Evolutionary conservation across 169 alveolate species (phyloP).

Genomic region (Babesia caballi): DNA sequence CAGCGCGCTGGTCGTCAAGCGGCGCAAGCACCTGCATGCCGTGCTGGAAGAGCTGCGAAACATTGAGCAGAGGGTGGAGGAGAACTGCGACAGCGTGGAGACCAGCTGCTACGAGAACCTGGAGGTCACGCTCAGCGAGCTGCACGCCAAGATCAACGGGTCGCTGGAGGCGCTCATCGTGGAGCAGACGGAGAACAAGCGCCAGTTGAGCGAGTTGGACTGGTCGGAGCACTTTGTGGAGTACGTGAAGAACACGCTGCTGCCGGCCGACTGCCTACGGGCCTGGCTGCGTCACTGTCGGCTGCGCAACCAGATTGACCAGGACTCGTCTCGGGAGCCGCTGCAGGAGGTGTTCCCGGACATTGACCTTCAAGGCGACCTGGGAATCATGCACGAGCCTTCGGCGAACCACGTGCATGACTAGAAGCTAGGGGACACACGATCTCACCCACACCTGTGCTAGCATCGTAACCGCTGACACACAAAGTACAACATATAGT

Average conservation of each 20-base stretch:
- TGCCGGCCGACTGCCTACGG: constrained; percentile 62
- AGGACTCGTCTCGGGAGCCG: constrained; percentile 17
- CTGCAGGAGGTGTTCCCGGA: constrained; percentile 56
- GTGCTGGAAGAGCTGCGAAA: constrained; percentile 8
- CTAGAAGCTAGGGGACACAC: too few relatives aligned
- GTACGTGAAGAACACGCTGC: constrained; percentile 48
- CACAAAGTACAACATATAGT: too few relatives aligned
- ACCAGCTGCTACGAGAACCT: constrained; percentile 55
- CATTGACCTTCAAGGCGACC: constrained; percentile 46
- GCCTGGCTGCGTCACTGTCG: constrained; percentile 74
- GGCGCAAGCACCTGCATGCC: constrained; percentile 22
- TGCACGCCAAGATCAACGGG: constrained; percentile 16
- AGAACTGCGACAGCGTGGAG: constrained; percentile 54
- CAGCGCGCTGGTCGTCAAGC: not conserved
- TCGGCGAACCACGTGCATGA: constrained; percentile 3
- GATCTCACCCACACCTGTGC: too few relatives aligned
- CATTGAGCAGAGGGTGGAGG: constrained; percentile 21
- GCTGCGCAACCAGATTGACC: constrained; percentile 53
- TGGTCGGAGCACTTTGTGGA: constrained; percentile 61
- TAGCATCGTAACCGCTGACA: too few relatives aligned
- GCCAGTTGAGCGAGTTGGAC: constrained; percentile 49
- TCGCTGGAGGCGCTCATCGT: constrained; percentile 37
- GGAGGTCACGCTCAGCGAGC: constrained; percentile 43
- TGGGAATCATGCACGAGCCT: constrained; percentile 49
- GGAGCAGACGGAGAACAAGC: constrained; percentile 59